Evolutionary conservation across 768 basidiomycete species (phyloP).

Genomic region (Russula earlei): DNA sequence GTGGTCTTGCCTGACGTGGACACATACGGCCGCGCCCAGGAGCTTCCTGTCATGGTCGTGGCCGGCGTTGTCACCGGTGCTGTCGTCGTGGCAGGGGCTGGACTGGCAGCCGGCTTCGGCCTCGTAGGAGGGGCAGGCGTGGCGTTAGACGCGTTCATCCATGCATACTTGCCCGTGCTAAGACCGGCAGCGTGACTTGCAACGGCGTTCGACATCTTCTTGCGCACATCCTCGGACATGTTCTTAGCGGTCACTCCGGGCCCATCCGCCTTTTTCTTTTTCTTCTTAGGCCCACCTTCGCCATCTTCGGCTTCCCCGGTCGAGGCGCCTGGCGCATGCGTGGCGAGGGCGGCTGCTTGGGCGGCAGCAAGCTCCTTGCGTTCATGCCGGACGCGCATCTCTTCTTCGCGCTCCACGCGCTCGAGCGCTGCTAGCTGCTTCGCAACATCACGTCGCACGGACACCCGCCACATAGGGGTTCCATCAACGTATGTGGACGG

Average conservation of each 20-base stretch:
- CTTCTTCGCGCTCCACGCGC: conserved; percentile 75
- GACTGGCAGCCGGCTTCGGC: conserved; percentile 24
- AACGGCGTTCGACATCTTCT: conserved; percentile 86
- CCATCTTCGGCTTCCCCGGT: conserved; percentile 40
- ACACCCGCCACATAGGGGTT: conserved; percentile 74
- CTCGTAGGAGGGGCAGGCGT: conserved; percentile 31
- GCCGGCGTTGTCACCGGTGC: conserved; percentile 15
- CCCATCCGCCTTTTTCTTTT: conserved; percentile 73
- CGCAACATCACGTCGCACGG: conserved; percentile 67
- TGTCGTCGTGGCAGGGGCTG: conserved; percentile 28
- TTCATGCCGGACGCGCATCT: conserved; percentile 62
- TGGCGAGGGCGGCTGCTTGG: conserved; percentile 59
- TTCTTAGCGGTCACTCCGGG: conserved; percentile 79
- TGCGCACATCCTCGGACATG: conserved; percentile 85
- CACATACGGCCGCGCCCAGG: conserved; percentile 59
- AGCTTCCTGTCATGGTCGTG: conserved; percentile 25
- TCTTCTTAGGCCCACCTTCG: conserved; percentile 58
- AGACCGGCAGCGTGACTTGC: conserved; percentile 85
- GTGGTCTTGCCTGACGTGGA: conserved; percentile 38
- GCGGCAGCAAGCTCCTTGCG: conserved; percentile 69
- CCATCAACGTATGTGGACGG: conserved; percentile 58
- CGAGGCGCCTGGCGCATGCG: conserved; percentile 45
- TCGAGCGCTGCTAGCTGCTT: conserved; percentile 73
- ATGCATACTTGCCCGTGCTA: conserved; percentile 66
- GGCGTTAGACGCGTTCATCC: conserved; percentile 69